Base-by-base conservation (phyloP, 768 basidiomycete species). In the Lentinula edodes region DNA sequence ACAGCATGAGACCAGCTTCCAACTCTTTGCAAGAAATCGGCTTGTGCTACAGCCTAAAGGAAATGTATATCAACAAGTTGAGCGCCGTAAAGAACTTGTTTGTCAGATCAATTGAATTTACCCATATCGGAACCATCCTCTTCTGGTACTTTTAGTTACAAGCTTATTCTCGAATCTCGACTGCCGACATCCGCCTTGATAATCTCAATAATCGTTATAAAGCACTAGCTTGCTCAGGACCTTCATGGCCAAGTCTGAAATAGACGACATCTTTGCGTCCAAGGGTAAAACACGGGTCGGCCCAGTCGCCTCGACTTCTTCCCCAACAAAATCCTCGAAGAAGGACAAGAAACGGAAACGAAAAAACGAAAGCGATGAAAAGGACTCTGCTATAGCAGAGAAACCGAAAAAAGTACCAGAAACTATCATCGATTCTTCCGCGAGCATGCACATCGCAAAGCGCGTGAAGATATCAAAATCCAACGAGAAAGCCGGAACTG, bases 181-280 rank as follows among this genome's bases (percentile, higher is more conserved):
- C 43, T 8, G 13, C 6, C 38, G 38, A 39, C 38, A 39, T 13
- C 8, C 6, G 28, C 20, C 20, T 18, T 16, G 16, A 13, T 32
- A 20, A 32, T 39, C 53, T 20, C 34, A 18, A 32, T 9, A n/a
- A 12, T 52, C 5, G 7, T 16, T 6, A 55, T 35, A 20, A 16
- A 42, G 38, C 20, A 9, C 38, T 39, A 39, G 15, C 16, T 43
- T 43, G 2, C 6, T 60, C 58, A 57, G 43, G 52, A 45, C 51
- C 36, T 32, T 52, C 69, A 77, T 80, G 77, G 65, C 76, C 65
- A 79, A 82, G 79, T 88, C 88, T 56, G 91, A 93, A 81, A 93
- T 93, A 71, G 91, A 93, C 80, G 84, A 83, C 67, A 93, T 93
- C 68, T 93, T 93, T 72, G 80, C 90, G 43, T 76, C 78, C 64